phyloP scores from a whole-genome alignment of 2,329 filamentous ascomycete species.

The Huntiella abstrusa region DNA sequence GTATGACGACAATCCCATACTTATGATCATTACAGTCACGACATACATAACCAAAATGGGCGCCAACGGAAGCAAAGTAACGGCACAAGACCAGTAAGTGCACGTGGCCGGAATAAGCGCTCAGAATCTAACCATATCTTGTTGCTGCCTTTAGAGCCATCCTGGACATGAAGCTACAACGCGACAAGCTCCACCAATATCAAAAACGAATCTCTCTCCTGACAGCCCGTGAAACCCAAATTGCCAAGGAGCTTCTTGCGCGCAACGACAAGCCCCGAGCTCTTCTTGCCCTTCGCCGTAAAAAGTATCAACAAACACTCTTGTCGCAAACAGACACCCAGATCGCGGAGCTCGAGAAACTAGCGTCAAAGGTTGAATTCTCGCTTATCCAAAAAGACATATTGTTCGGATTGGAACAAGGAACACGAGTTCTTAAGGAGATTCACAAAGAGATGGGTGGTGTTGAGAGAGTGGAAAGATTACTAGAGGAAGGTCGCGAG shows the following conservation, averaged over 20 bases:
- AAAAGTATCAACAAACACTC: constrained; percentile 91
- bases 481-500: constrained; percentile 84
- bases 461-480: constrained; percentile 79
- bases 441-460: constrained; percentile 95
- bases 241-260: constrained; percentile 66
- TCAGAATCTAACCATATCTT: not conserved
- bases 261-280: constrained; percentile 65
- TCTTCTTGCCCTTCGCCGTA: constrained; percentile 71
- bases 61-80: constrained; percentile 37
- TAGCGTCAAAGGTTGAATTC: constrained; percentile 84
- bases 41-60: constrained; percentile 25
- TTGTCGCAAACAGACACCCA: constrained; percentile 80
- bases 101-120: not conserved
- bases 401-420: constrained; percentile 78
- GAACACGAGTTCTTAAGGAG: constrained; percentile 70
- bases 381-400: constrained; percentile 94
- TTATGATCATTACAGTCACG: too few relatives aligned
- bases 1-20: too few relatives aligned
- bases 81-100: constrained; percentile 66
- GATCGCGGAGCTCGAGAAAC: constrained; percentile 78
- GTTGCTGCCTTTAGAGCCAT: constrained; percentile 49
- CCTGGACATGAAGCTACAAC: constrained; percentile 91
- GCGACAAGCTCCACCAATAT: constrained; percentile 92
- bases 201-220: constrained; percentile 76
- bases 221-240: constrained; percentile 70